These are phyloP conservation scores for Apiotrichum gamsii DNA, from an alignment of 1,284 basidiomycete genomes.

Conservation along the genomic window DNA sequence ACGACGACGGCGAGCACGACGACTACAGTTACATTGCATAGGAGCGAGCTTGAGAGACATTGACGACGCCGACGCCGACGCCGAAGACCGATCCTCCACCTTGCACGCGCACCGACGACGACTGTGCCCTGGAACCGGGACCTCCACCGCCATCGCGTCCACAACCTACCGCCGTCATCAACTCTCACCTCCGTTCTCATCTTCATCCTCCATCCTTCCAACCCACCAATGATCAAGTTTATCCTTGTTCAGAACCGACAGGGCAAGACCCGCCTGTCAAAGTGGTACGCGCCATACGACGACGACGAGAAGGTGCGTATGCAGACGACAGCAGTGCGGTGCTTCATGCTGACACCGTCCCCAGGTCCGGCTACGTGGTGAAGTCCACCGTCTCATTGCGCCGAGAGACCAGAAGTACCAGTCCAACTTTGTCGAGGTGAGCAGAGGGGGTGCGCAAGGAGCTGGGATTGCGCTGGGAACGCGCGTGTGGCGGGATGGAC, in stretches of 20 bases:
- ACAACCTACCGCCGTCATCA: too few relatives aligned
- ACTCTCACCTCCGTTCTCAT: too few relatives aligned
- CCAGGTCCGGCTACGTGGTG: conserved; percentile 82
- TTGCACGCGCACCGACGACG: too few relatives aligned
- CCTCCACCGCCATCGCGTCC: too few relatives aligned
- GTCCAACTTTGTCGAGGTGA: conserved; percentile 96
- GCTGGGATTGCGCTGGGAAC: background rate
- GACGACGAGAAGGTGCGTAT: conserved; percentile 85
- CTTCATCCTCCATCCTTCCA: too few relatives aligned
- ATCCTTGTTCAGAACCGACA: conserved; percentile 94
- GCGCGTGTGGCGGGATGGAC: background rate
- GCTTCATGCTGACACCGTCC: conserved; percentile 2
- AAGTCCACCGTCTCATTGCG: conserved; percentile 90
- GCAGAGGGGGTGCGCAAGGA: conserved; percentile 22
- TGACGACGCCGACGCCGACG: too few relatives aligned
- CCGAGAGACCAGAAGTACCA: conserved; percentile 99
- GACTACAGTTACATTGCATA: too few relatives aligned
- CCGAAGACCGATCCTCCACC: too few relatives aligned
- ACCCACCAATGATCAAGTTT: conserved; percentile 73
- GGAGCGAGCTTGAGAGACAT: too few relatives aligned
- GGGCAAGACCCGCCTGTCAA: conserved; percentile 92
- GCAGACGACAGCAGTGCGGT: too few relatives aligned
- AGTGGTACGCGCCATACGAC: conserved; percentile 95
- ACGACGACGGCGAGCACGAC: too few relatives aligned
- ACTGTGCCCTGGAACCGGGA: too few relatives aligned